Evolutionary conservation across 2,329 filamentous ascomycete species (phyloP), one percentile per base, ranked within the genome.

Genomic region (Colletotrichum incanum): DNA sequence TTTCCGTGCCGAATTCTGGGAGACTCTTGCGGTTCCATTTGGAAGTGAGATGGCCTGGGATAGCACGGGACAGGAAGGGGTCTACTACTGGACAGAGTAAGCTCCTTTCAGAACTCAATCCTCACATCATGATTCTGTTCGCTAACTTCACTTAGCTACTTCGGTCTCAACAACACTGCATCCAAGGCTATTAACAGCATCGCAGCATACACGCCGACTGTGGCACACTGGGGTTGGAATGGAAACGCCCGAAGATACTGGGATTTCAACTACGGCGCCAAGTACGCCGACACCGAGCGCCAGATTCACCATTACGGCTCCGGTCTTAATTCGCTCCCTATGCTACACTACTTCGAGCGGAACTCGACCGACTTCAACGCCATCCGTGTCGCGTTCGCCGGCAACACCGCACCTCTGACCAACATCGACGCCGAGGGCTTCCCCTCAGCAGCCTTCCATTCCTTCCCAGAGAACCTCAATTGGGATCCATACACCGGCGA

Each of bases 1-100:
- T 18, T 78, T 77, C 4, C 84, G 89, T 1, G 87, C 88, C 1
- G 73, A 82, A 3, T 75, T 79, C 1, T 91, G 89, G 89, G 78
- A 86, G n/a, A 80, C 79, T 0, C 79, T 86, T 63, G 82, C 83
- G 9, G 85, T 88, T 6, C 89, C 89, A 0, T 91, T 86, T 72
- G 89, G 88, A 0, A 90, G 87, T 62, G 89, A 91, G 76, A 89
- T 89, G 87, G 86, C 88, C 0, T 91, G 89, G 89, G 89, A 91
- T 69, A 90, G 86, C 0, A 91, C 89, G 0, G 89, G 88, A 0
- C 89, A 91, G 73, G 89, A 91, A 76, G 89, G 89, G 0, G 87
- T 91, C 0, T 91, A 89, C 71, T 88, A 88, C 71, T 91, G 89
- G 88, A 81, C 84, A 7, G 86, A 84, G 83, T 84, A 74, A 78